phyloP scores from a whole-genome alignment of 345 rosid species.

The Eucalyptus marginata region DNA sequence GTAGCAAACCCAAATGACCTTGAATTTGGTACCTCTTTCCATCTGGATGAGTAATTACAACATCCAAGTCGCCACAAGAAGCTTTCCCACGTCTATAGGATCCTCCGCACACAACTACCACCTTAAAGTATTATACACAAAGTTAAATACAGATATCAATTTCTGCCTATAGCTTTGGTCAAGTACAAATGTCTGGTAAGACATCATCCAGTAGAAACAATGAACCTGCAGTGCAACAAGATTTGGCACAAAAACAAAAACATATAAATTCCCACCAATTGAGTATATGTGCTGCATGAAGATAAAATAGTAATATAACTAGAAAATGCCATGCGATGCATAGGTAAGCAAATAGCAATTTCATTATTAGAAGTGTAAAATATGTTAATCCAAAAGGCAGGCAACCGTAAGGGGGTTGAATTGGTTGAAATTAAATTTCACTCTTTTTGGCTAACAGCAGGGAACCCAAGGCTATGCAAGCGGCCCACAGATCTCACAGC shows the following conservation, averaged over 20 bases:
- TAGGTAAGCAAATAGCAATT: not conserved
- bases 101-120: constrained; percentile 74
- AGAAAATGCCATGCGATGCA: not conserved
- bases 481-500: not conserved
- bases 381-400: not conserved
- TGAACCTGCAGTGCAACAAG: not conserved
- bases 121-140: constrained; percentile 22
- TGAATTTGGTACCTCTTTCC: constrained; percentile 45
- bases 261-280: not conserved
- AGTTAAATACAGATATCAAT: not conserved
- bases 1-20: not conserved
- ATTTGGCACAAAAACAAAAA: not conserved
- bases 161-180: not conserved
- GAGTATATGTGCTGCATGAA: not conserved
- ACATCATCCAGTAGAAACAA: not conserved
- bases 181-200: not conserved
- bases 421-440: not conserved
- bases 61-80: constrained; percentile 88
- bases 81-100: constrained; percentile 96
- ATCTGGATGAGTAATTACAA: constrained; percentile 84
- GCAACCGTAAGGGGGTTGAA: not conserved
- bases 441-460: not conserved
- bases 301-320: not conserved
- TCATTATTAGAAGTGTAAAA: not conserved
- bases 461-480: not conserved